Evolutionary conservation across 108 stramenopile genomes (phyloP).

Genomic region (Fragilariopsis cylindrus): DNA sequence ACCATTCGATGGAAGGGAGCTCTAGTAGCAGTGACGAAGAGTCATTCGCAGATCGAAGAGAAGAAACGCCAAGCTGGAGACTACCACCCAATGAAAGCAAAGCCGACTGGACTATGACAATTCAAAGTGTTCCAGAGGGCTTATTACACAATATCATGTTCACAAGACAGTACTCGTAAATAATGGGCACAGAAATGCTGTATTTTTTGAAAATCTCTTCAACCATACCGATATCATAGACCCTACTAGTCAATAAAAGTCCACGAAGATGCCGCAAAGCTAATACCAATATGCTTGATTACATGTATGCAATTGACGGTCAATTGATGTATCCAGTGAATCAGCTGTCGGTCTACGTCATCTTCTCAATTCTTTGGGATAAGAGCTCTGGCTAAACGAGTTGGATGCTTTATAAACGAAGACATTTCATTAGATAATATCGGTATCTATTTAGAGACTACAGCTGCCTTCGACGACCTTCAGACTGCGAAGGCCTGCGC

Average conservation of each 20-base stretch:
- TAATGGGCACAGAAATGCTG: conserved; percentile 31
- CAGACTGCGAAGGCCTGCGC: conserved; percentile 29
- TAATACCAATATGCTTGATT: conserved; percentile 43
- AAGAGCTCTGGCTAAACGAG: conserved; percentile 20
- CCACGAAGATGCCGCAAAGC: conserved; percentile 34
- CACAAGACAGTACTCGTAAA: conserved; percentile 44
- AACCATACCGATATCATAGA: conserved; percentile 11
- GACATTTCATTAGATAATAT: conserved; percentile 42
- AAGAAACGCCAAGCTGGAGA: conserved; percentile 33
- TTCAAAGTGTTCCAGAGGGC: conserved; percentile 35
- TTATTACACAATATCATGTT: conserved; percentile 43
- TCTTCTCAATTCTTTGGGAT: conserved; percentile 46
- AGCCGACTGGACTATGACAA: conserved; percentile 43
- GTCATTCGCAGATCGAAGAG: background rate
- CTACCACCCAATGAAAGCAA: conserved; percentile 30
- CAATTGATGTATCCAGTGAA: conserved; percentile 19
- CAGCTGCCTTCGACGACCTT: conserved; percentile 30
- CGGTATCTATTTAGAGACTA: conserved; percentile 23
- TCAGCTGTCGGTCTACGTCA: conserved; percentile 38
- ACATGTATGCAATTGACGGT: conserved; percentile 31
- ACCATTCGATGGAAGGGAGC: background rate
- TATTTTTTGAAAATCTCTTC: conserved; percentile 42
- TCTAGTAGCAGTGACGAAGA: background rate
- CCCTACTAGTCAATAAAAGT: conserved; percentile 13
- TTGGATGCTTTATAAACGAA: conserved; percentile 28